A percentile compares a stretch with the other conserved stretches of the same genome.
These are phyloP conservation scores for Paramarasmius palmivorus DNA, from an alignment of 1,284 basidiomycete genomes.

Conservation along the genomic window DNA sequence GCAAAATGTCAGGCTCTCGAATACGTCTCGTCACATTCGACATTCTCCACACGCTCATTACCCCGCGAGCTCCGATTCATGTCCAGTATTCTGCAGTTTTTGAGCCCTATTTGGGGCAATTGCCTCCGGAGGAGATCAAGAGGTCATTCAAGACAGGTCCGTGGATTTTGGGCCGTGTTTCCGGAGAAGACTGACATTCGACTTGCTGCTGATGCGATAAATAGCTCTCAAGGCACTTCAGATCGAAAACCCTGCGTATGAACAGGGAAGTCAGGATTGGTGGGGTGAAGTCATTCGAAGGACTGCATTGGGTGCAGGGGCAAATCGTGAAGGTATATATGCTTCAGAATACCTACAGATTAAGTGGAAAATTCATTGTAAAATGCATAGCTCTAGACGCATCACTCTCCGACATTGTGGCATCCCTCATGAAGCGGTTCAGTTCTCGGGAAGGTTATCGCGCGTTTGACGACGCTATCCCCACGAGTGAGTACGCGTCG, in stretches of 20 bases:
- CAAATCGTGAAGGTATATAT: constrained; percentile 48
- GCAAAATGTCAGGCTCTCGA: background rate
- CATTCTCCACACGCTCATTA: constrained; percentile 66
- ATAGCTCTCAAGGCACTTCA: constrained; percentile 70
- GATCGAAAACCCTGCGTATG: constrained; percentile 52
- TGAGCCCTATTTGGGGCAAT: constrained; percentile 53
- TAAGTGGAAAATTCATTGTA: background rate
- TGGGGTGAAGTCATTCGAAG: constrained; percentile 72
- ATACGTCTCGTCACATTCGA: constrained; percentile 68
- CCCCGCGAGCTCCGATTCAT: constrained; percentile 63
- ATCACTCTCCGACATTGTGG: constrained; percentile 52
- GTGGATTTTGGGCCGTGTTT: too few species aligned
- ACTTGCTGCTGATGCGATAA: constrained; percentile 50
- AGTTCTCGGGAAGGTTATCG: constrained; percentile 70
- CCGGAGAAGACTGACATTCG: constrained; percentile 29
- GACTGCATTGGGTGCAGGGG: constrained; percentile 74
- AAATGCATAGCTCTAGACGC: constrained; percentile 46
- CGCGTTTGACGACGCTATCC: constrained; percentile 62
- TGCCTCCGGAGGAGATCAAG: background rate
- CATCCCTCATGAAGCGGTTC: constrained; percentile 60
- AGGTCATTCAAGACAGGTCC: background rate
- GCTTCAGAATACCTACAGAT: constrained; percentile 16
- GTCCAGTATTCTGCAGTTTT: constrained; percentile 71
- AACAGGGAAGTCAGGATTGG: constrained; percentile 55
- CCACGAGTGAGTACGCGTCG: constrained; percentile 42